Conservation (phyloP, 2,329 filamentous ascomycete genomes). For the Trichoderma koningiopsis region DNA sequence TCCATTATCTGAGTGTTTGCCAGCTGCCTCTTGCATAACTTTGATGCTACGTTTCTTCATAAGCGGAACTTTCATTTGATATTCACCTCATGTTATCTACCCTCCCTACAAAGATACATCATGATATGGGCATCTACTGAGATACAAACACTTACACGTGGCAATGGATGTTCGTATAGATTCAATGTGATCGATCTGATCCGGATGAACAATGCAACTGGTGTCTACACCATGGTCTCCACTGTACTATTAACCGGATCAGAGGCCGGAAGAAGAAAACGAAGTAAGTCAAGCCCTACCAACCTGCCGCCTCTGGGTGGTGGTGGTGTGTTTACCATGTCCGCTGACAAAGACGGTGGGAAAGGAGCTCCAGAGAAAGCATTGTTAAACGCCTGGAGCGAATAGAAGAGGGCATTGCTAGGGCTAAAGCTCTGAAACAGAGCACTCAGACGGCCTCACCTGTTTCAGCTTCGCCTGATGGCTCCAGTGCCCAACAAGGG, state of each 20-base stretch:
- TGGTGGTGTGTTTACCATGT: background rate
- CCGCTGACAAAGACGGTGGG: conserved; percentile 12
- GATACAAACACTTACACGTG: conserved; percentile 20
- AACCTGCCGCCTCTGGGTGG: background rate
- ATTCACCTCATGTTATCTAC: background rate
- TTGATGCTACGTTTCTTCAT: background rate
- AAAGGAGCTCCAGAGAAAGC: conserved; percentile 31
- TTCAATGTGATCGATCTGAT: conserved; percentile 51
- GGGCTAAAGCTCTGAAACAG: background rate
- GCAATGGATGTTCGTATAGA: conserved; percentile 37
- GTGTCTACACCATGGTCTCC: conserved; percentile 51
- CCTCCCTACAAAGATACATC: background rate
- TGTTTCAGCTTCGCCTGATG: conserved; percentile 13
- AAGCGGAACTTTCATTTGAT: background rate
- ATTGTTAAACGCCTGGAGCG: conserved; percentile 44
- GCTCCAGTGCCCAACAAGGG: background rate
- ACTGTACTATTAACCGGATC: conserved; percentile 46
- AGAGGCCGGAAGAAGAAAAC: conserved; percentile 29
- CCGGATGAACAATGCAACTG: conserved; percentile 48
- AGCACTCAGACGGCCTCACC: conserved; percentile 12
- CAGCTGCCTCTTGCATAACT: background rate
- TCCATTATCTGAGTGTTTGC: background rate
- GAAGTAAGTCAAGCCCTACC: conserved; percentile 17
- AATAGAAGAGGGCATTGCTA: conserved; percentile 43
- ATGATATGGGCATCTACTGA: background rate